Evolutionary conservation across 2,329 filamentous ascomycete genomes (phyloP), one percentile per base, ranked within the genome.

Genomic region (Colletotrichum endophyticum): DNA sequence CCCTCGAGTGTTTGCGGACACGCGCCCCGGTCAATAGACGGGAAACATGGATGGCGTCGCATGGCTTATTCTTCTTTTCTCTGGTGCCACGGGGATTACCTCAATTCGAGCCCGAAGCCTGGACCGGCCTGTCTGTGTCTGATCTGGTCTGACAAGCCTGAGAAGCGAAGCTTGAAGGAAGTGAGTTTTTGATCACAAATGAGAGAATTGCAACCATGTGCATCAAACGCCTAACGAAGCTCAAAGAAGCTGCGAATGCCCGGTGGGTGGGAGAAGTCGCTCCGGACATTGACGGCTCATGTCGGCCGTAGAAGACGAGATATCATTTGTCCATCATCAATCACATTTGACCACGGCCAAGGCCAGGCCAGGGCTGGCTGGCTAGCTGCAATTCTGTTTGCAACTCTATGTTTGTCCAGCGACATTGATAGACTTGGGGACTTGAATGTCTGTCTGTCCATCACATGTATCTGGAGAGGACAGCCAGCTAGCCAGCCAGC

Each of bases 271-370:
- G 70, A 68, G 34, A n/a, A 27, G 67, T 66, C 49, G 61, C 49
- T 66, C 22, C n/a, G 28, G 32, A 22, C 39, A n/a, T n/a, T 49
- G 59, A 19, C 39, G 70, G 70, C 70, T 75, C 28, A 11, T 63
- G 36, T 67, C 73, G 70, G 73, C 39, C 63, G 27, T 39, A 1
- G 3, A 59, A 13, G 13, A 44, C 15, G 30, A 67, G 30, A 63
- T 64, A 5, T 68, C 32, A 73, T 76, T 73, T 68, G 73, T 49
- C 63, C 73, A 73, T 76, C 73, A 73, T 76, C 73, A 76, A 15
- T 76, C 73, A 76, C 8, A 69, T 73, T 69, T 39, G 28, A 9
- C 39, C 39, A 22, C 19, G 59, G 59, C 59, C 59, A 62, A 30
- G 59, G 28, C 59, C 59, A 34, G 28, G 59, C 32, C 59, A 5